Evolutionary conservation across 768 basidiomycete genomes (phyloP).

Genomic region (Ramaria rubella): DNA sequence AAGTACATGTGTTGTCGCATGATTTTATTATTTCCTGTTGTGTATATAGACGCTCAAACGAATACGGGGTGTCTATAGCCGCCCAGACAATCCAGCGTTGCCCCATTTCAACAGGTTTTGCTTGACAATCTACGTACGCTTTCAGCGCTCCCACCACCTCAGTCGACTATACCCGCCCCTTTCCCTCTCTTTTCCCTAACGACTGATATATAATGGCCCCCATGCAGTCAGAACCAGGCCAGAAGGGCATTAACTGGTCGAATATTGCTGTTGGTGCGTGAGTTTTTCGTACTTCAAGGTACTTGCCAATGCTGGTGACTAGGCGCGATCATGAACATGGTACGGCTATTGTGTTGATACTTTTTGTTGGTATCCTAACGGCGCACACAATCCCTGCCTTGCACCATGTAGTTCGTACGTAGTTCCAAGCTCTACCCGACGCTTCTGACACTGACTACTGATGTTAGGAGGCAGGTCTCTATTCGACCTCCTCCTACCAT

Average conservation of each 20-base stretch:
- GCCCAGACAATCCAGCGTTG: no score
- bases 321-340: conserved; percentile 99
- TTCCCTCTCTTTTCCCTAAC: not conserved
- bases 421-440: not conserved
- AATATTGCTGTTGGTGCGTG: conserved; percentile 91
- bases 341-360: conserved; percentile 30
- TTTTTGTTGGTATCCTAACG: conserved; percentile 3
- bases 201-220: conserved; percentile 63
- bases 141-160: no score
- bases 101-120: not conserved
- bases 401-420: conserved; percentile 30
- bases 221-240: conserved; percentile 79
- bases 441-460: not conserved
- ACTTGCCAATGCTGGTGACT: conserved; percentile 18
- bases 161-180: no score
- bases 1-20: no score
- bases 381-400: not conserved
- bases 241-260: conserved; percentile 89
- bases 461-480: conserved; percentile 67
- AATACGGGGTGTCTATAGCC: not conserved
- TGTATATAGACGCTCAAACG: no score
- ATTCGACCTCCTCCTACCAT: not conserved
- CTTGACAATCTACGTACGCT: not conserved
- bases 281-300: conserved; percentile 7
- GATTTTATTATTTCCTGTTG: no score